phyloP scores from a whole-genome alignment of 306 rosid species.

The Oemleria cerasiformis region DNA sequence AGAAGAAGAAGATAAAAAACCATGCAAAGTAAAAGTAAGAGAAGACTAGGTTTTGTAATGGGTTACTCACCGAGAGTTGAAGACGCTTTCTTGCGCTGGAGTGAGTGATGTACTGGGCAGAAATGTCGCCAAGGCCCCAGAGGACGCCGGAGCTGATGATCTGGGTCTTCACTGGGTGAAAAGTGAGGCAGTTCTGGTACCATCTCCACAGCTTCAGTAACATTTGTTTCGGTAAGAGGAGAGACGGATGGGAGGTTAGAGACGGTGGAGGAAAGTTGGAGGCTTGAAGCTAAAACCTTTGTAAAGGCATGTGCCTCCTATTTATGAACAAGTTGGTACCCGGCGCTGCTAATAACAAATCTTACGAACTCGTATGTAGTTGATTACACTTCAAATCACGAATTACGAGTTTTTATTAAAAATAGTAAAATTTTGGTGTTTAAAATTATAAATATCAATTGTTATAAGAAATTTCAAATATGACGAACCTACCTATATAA shows the following conservation, averaged over 20 bases:
- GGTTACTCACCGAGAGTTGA: slow-evolving; percentile 40
- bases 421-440: too few species aligned
- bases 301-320: slow-evolving; percentile 8
- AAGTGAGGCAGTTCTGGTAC: slow-evolving; percentile 64
- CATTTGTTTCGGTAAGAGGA: neutral
- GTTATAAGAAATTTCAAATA: too few species aligned
- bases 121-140: slow-evolving; percentile 73
- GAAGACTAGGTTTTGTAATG: neutral
- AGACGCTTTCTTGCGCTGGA: slow-evolving; percentile 40
- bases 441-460: too few species aligned
- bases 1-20: neutral
- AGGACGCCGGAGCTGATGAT: slow-evolving; percentile 62
- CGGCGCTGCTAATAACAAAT: too few species aligned
- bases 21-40: neutral
- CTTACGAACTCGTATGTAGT: too few species aligned
- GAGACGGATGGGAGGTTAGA: neutral
- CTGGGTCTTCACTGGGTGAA: slow-evolving; percentile 77
- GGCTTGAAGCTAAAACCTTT: neutral
- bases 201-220: slow-evolving; percentile 66
- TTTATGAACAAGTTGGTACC: slow-evolving; percentile 5
- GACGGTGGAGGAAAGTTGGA: neutral
- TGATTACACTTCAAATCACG: too few species aligned
- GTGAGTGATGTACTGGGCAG: slow-evolving; percentile 78
- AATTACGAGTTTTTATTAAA: too few species aligned
- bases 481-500: too few species aligned